phyloP scores from a whole-genome alignment of 1,284 basidiomycete genomes.

The Omphalotus olearius region DNA sequence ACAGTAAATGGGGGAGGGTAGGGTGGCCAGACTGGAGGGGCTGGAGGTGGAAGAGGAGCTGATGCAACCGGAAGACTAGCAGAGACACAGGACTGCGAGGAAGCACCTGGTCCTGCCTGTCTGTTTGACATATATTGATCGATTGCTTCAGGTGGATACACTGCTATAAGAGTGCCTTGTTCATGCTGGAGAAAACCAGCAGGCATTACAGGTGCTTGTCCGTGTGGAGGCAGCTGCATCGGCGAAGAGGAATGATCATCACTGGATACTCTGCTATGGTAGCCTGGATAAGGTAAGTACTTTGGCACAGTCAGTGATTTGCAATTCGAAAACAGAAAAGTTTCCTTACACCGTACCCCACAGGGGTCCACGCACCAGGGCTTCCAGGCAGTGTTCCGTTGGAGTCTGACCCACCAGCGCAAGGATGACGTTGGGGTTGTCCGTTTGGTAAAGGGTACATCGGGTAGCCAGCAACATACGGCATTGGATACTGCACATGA shows the following conservation, averaged over 20 bases:
- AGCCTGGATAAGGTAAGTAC: slow-evolving; percentile 40
- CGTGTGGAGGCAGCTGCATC: slow-evolving; percentile 22
- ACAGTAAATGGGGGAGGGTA: background rate
- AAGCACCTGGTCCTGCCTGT: slow-evolving; percentile 1
- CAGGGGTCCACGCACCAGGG: slow-evolving; percentile 21
- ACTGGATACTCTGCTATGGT: slow-evolving; percentile 20
- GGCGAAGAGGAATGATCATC: slow-evolving; percentile 22
- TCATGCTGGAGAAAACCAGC: slow-evolving; percentile 71
- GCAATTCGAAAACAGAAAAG: slow-evolving; percentile 1
- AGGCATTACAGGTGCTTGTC: slow-evolving; percentile 57
- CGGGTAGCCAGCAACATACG: slow-evolving; percentile 45
- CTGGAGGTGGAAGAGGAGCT: background rate
- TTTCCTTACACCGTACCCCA: slow-evolving; percentile 43
- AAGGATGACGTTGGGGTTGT: slow-evolving; percentile 24
- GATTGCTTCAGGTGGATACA: slow-evolving; percentile 67
- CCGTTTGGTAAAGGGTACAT: slow-evolving; percentile 35
- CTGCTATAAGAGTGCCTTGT: slow-evolving; percentile 62
- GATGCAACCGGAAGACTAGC: background rate
- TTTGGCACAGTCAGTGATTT: slow-evolving; percentile 8
- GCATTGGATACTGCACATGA: slow-evolving; percentile 47
- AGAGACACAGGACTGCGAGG: slow-evolving; percentile 3
- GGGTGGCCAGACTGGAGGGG: slow-evolving; percentile 5
- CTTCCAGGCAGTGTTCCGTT: slow-evolving; percentile 27
- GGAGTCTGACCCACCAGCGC: slow-evolving; percentile 34
- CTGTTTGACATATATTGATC: slow-evolving; percentile 45